phyloP scores from a whole-genome alignment of 768 basidiomycete genomes.

The Russula sp. region DNA sequence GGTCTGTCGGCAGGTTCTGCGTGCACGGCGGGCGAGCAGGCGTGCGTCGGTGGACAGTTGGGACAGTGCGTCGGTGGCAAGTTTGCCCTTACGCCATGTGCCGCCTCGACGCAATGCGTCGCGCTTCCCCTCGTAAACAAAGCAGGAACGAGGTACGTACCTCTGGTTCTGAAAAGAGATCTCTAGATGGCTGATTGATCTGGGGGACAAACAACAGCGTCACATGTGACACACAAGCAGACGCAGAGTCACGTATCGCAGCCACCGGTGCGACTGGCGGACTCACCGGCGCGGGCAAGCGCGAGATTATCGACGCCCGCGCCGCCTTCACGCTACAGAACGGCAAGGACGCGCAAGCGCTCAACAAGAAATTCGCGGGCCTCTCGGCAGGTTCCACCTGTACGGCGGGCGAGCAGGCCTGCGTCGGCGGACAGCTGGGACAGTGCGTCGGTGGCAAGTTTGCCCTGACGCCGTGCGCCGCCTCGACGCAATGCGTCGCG shows the following conservation, averaged over 20 bases:
- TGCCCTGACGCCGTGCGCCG: constrained; percentile 13
- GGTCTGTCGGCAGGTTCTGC: constrained; percentile 25
- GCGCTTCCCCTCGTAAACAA: constrained; percentile 29
- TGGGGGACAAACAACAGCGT: no score
- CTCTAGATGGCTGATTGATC: no score
- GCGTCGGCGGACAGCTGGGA: constrained; percentile 18
- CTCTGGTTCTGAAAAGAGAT: no score
- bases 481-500: constrained; percentile 20
- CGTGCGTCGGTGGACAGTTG: constrained; percentile 16
- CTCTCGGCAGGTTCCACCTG: constrained; percentile 27
- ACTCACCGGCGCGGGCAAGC: constrained; percentile 16
- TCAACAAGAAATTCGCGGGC: constrained; percentile 22
- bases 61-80: constrained; percentile 23
- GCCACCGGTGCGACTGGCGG: constrained; percentile 26
- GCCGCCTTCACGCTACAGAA: constrained; percentile 23
- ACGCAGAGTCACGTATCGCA: constrained; percentile 24
- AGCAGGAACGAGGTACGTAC: constrained; percentile 28
- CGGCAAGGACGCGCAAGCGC: constrained; percentile 24
- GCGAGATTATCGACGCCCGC: background rate
- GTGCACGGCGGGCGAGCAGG: constrained; percentile 30
- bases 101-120: constrained; percentile 16
- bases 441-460: constrained; percentile 24
- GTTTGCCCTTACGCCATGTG: constrained; percentile 20
- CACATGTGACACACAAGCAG: constrained; percentile 24
- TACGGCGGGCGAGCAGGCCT: constrained; percentile 29